Conservation (phyloP, 331 rosid species). For the Arachis monticola region DNA sequence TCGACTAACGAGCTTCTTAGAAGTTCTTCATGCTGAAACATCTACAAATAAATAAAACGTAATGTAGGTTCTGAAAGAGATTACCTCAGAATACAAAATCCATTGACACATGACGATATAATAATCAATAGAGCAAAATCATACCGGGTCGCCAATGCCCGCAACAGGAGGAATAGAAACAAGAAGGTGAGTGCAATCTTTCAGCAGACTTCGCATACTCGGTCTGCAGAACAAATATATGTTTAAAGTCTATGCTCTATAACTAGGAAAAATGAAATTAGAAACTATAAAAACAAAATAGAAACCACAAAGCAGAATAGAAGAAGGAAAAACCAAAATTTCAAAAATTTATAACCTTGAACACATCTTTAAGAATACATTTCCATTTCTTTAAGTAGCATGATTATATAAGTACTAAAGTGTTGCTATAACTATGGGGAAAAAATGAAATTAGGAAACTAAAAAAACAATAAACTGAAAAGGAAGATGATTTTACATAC, state of each 20-base stretch:
- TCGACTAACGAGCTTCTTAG: constrained; percentile 55
- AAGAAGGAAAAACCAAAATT: too few relatives aligned
- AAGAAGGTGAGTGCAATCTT: constrained; percentile 70
- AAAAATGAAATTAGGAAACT: too few relatives aligned
- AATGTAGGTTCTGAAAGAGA: constrained; percentile 29
- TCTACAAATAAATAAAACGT: constrained; percentile 48
- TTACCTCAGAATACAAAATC: constrained; percentile 13
- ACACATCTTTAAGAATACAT: not conserved
- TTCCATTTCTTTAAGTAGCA: constrained; percentile 4
- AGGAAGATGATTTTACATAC: too few relatives aligned
- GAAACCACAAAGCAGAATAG: not conserved
- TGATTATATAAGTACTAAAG: not conserved
- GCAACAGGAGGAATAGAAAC: constrained; percentile 73
- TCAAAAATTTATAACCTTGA: not conserved
- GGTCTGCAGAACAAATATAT: constrained; percentile 48
- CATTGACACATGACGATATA: not conserved
- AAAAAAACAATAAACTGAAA: too few relatives aligned
- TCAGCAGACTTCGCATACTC: constrained; percentile 52
- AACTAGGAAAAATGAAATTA: not conserved
- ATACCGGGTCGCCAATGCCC: constrained; percentile 80
- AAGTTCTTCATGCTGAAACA: constrained; percentile 70
- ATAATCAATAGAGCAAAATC: constrained; percentile 1
- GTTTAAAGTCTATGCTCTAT: not conserved
- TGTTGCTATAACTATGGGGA: not conserved
- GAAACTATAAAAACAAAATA: not conserved